Evolutionary conservation across 495 filamentous ascomycete species (phyloP).

Genomic region (Immersiella caudata): DNA sequence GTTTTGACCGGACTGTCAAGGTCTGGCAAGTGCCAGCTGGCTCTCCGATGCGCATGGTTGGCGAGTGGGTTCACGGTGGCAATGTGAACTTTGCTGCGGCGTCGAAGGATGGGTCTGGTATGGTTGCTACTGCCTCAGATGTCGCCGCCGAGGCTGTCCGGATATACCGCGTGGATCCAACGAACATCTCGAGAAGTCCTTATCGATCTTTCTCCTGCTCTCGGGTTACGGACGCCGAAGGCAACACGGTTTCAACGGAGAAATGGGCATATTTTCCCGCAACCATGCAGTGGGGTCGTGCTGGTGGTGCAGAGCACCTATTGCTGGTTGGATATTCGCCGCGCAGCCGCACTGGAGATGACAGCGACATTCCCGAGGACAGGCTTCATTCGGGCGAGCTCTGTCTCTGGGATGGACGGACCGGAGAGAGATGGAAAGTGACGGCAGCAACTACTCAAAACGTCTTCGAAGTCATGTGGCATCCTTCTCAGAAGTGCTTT

Average conservation of each 20-base stretch:
- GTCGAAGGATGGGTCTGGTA: conserved; percentile 47
- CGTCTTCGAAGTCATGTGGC: conserved; percentile 81
- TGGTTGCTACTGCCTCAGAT: conserved; percentile 57
- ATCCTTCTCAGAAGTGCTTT: conserved; percentile 62
- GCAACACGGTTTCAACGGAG: conserved; percentile 45
- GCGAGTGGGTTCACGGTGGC: conserved; percentile 64
- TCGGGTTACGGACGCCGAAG: conserved; percentile 48
- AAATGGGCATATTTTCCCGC: conserved; percentile 68
- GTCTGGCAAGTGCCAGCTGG: conserved; percentile 63
- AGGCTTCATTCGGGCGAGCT: conserved; percentile 65
- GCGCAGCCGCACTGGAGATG: conserved; percentile 51
- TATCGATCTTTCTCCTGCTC: conserved; percentile 50
- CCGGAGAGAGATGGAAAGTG: conserved; percentile 49
- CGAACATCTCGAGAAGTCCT: conserved; percentile 36
- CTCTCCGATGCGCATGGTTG: conserved; percentile 43
- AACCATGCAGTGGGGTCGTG: conserved; percentile 71
- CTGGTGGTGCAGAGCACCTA: conserved; percentile 52
- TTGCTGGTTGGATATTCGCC: conserved; percentile 80
- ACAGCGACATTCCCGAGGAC: conserved; percentile 58
- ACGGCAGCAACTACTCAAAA: conserved; percentile 62
- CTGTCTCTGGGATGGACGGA: conserved; percentile 67
- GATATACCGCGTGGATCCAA: conserved; percentile 47
- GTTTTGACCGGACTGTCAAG: conserved; percentile 80
- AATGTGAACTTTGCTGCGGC: conserved; percentile 72
- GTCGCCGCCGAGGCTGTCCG: conserved; percentile 51